Conservation (phyloP, 768 basidiomycete genomes). For the Lactarius quietus region DNA sequence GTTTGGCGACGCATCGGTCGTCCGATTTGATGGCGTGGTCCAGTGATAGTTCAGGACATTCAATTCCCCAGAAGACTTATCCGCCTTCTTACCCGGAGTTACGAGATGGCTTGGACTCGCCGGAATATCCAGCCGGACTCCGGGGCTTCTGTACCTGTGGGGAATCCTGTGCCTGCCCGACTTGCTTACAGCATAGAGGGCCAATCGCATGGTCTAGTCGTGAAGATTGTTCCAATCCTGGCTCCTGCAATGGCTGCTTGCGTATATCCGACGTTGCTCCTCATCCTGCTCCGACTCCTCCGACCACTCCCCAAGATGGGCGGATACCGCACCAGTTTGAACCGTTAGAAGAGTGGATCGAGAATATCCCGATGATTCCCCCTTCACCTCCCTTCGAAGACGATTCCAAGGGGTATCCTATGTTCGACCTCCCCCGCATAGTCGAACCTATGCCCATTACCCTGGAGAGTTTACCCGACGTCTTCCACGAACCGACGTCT, state of each 20-base stretch:
- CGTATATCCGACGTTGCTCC: conserved; percentile 18
- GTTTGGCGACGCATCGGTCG: conserved; percentile 2
- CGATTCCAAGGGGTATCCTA: background rate
- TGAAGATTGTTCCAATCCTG: conserved; percentile 19
- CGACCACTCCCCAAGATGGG: conserved; percentile 24
- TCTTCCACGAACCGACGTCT: conserved; percentile 31
- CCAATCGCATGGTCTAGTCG: conserved; percentile 22
- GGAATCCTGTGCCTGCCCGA: conserved; percentile 21
- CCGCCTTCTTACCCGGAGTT: conserved; percentile 10
- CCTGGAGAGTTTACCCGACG: conserved; percentile 27
- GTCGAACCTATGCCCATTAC: conserved; percentile 23
- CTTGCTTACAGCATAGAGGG: conserved; percentile 25
- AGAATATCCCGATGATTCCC: conserved; percentile 20
- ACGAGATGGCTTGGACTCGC: conserved; percentile 17
- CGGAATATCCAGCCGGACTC: conserved; percentile 19
- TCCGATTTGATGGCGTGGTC: conserved; percentile 22
- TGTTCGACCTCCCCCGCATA: conserved; percentile 15
- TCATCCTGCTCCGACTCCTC: conserved; percentile 25
- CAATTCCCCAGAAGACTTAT: conserved; percentile 8
- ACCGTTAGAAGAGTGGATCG: conserved; percentile 26
- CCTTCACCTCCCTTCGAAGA: conserved; percentile 15
- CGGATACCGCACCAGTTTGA: conserved; percentile 23
- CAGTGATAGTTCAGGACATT: conserved; percentile 18
- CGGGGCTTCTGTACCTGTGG: conserved; percentile 24
- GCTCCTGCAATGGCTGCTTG: conserved; percentile 21